These are phyloP conservation scores for Novymonas esmeraldas DNA, from an alignment of 208 protist genomes.

Conservation along the genomic window DNA sequence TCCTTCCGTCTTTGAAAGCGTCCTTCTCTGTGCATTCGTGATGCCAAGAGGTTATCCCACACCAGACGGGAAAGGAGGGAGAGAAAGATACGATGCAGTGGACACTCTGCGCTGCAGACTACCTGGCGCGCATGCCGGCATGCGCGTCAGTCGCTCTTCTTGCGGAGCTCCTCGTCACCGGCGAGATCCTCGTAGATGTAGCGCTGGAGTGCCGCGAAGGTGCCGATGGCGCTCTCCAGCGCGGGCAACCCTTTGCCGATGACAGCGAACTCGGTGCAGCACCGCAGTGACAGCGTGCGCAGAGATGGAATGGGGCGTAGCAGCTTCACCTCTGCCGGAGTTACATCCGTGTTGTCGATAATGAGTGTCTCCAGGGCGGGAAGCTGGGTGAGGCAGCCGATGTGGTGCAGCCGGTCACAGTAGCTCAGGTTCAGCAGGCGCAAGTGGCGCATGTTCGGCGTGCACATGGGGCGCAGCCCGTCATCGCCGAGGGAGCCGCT, in stretches of 20 bases:
- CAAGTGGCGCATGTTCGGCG: slow-evolving; percentile 26
- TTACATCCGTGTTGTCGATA: slow-evolving; percentile 62
- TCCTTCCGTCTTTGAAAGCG: neutral
- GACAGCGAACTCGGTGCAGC: slow-evolving; percentile 55
- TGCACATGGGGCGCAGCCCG: slow-evolving; percentile 27
- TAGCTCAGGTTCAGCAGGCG: slow-evolving; percentile 65
- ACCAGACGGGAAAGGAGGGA: neutral
- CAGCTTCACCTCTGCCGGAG: slow-evolving; percentile 33
- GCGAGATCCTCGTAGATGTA: slow-evolving; percentile 58
- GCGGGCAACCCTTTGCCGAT: slow-evolving; percentile 23
- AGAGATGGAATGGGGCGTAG: slow-evolving; percentile 35
- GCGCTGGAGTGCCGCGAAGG: slow-evolving; percentile 39
- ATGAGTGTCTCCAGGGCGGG: slow-evolving; percentile 48
- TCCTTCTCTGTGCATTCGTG: neutral
- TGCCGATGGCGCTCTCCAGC: slow-evolving; percentile 32
- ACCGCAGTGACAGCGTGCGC: slow-evolving; percentile 49
- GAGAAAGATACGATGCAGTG: neutral
- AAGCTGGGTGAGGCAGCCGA: slow-evolving; percentile 36
- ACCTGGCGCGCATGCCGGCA: neutral
- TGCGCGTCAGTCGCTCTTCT: slow-evolving; percentile 17
- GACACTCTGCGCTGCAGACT: neutral
- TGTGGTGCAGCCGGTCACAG: slow-evolving; percentile 52
- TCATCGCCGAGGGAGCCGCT: slow-evolving; percentile 50
- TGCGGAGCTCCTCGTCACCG: slow-evolving; percentile 42
- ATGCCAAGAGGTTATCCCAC: neutral